phyloP scores from a whole-genome alignment of 768 basidiomycete species.

The Lentinula raphanica region DNA sequence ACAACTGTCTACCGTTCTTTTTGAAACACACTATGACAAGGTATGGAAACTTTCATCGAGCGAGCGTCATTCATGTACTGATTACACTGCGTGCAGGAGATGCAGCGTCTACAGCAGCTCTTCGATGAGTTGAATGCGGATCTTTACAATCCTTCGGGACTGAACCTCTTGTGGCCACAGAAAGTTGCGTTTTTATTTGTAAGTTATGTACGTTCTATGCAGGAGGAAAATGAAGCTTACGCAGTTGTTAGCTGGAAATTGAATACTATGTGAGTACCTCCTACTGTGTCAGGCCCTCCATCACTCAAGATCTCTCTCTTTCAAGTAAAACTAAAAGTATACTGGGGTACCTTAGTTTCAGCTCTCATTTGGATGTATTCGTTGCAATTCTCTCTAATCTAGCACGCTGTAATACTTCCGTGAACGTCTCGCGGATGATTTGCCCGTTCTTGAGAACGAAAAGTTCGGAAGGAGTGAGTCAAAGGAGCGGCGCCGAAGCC shows the following conservation, averaged over 20 bases:
- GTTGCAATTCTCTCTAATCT: too few relatives aligned
- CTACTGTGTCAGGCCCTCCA: not conserved
- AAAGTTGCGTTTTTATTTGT: constrained; percentile 89
- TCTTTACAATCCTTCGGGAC: constrained; percentile 78
- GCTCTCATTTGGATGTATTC: too few relatives aligned
- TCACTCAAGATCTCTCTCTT: too few relatives aligned
- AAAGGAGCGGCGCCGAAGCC: not conserved
- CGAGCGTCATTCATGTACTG: not conserved
- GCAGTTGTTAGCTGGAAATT: constrained; percentile 70
- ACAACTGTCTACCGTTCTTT: constrained; percentile 69
- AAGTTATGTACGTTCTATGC: constrained; percentile 30
- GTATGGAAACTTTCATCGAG: constrained; percentile 29
- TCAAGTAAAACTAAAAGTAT: too few relatives aligned
- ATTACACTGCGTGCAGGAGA: constrained; percentile 59
- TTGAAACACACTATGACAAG: constrained; percentile 77
- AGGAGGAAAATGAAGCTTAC: not conserved
- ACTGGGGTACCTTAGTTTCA: too few relatives aligned
- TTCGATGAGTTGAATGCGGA: constrained; percentile 67
- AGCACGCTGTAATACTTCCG: too few relatives aligned
- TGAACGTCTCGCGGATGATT: not conserved
- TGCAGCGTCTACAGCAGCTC: constrained; percentile 55
- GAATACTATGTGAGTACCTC: constrained; percentile 77
- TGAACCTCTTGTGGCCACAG: constrained; percentile 84
- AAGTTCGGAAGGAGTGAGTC: not conserved
- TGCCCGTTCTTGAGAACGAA: not conserved